Evolutionary conservation across 441 rosid species (phyloP).

Genomic region (Croton setiger): DNA sequence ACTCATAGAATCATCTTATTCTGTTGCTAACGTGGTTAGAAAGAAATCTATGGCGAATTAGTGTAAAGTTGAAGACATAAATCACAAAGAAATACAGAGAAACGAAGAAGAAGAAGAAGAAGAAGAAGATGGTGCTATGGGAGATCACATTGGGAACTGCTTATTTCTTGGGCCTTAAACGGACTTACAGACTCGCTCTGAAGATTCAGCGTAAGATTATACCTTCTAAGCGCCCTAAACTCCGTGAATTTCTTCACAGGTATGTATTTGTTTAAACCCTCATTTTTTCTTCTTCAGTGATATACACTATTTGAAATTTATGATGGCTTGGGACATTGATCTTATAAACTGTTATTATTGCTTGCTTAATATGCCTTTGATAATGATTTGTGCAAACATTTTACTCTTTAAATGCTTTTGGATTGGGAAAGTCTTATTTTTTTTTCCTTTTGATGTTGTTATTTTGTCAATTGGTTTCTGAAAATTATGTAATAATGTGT

Average conservation of each 20-base stretch:
- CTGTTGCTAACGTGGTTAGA: too few species aligned
- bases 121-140: conserved; percentile 77
- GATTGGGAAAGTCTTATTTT: too few species aligned
- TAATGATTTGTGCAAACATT: too few species aligned
- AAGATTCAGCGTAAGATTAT: conserved; percentile 69
- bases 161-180: conserved; percentile 76
- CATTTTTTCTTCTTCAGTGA: neutral
- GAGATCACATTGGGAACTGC: conserved; percentile 90
- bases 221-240: conserved; percentile 51
- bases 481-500: neutral
- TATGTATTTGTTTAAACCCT: conserved; percentile 8
- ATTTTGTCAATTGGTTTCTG: neutral
- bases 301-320: too few species aligned
- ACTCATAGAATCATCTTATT: too few species aligned
- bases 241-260: conserved; percentile 55
- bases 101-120: too few species aligned
- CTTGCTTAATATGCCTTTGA: too few species aligned
- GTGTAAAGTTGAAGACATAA: too few species aligned
- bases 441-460: neutral
- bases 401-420: neutral
- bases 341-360: too few species aligned
- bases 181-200: conserved; percentile 70
- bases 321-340: too few species aligned
- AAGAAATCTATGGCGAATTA: too few species aligned
- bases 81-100: too few species aligned